A percentile compares a stretch with the other conserved stretches of the same genome.
These are phyloP conservation scores for Lodderomyces theae DNA, from an alignment of 1,139 yeast species.

Conservation along the genomic window DNA sequence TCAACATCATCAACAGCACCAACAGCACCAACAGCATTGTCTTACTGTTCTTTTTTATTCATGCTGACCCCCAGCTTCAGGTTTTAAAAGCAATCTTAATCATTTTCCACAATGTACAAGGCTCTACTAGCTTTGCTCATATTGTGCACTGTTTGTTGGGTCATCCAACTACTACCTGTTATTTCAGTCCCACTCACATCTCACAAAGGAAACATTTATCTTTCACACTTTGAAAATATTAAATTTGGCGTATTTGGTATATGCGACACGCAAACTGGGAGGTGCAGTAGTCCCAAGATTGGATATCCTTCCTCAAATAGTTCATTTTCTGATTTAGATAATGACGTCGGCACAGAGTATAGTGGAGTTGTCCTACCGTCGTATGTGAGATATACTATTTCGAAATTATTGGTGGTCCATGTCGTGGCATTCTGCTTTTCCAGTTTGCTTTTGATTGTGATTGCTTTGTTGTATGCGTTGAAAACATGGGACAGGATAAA, in stretches of 20 bases:
- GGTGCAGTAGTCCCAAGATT: conserved; percentile 33
- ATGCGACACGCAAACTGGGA: conserved; percentile 27
- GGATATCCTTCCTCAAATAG: conserved; percentile 36
- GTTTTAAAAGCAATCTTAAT: not conserved
- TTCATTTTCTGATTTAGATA: conserved; percentile 17
- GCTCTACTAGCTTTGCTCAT: conserved; percentile 23
- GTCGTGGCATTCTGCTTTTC: conserved; percentile 42
- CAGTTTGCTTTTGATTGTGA: conserved; percentile 23
- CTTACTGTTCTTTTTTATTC: too few species aligned
- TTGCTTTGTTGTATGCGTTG: conserved; percentile 12
- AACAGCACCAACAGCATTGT: too few species aligned
- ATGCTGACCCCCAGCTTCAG: too few species aligned
- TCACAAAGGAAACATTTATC: conserved; percentile 21
- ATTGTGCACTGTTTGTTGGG: conserved; percentile 30
- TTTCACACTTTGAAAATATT: conserved; percentile 30
- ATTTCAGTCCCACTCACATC: conserved; percentile 45
- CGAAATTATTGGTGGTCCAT: conserved; percentile 44
- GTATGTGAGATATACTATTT: conserved; percentile 38
- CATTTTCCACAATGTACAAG: conserved; percentile 21
- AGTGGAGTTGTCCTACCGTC: conserved; percentile 40
- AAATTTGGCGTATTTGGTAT: conserved; percentile 48
- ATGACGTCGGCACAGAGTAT: conserved; percentile 14
- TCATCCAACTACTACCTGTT: conserved; percentile 41
- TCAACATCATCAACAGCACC: too few species aligned
- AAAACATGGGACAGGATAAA: conserved; percentile 7